Evolutionary conservation across 257 asterid genomes (phyloP).

Genomic region (Echium plantagineum): DNA sequence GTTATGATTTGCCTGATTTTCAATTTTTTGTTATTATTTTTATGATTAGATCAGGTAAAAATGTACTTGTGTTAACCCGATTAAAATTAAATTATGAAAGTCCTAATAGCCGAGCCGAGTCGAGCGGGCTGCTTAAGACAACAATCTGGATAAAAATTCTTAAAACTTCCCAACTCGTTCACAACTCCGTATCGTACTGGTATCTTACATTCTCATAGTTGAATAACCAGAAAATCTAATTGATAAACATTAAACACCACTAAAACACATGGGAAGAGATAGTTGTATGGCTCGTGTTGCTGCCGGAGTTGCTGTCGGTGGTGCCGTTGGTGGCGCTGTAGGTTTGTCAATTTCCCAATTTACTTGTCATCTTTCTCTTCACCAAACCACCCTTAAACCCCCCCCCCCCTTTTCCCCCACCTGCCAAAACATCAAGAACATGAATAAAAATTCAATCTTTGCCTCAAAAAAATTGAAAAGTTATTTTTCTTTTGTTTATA

Average conservation of each 20-base stretch:
- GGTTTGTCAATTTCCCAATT: slow-evolving; percentile 28
- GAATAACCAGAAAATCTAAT: slow-evolving; percentile 19
- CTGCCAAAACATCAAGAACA: no score
- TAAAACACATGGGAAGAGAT: slow-evolving; percentile 56
- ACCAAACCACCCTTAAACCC: background rate
- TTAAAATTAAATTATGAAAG: no score
- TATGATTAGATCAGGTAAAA: no score
- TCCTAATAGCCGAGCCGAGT: no score
- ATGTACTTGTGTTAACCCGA: no score
- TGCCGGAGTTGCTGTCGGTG: slow-evolving; percentile 65
- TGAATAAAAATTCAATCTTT: background rate
- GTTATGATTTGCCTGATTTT: no score
- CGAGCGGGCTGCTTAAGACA: no score
- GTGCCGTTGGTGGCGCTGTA: slow-evolving; percentile 81
- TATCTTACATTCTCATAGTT: slow-evolving; percentile 1
- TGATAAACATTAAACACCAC: background rate
- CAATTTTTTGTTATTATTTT: no score
- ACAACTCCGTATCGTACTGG: no score
- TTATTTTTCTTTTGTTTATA: background rate
- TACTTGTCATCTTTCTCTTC: background rate
- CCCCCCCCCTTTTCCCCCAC: background rate
- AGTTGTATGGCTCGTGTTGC: slow-evolving; percentile 58
- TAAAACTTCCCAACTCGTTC: no score
- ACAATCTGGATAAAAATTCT: no score
- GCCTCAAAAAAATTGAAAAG: no score